Evolutionary conservation across 1,139 yeast species (phyloP), one percentile per base, ranked within the genome.

Genomic region (Blastobotrys raffinosifermentans): DNA sequence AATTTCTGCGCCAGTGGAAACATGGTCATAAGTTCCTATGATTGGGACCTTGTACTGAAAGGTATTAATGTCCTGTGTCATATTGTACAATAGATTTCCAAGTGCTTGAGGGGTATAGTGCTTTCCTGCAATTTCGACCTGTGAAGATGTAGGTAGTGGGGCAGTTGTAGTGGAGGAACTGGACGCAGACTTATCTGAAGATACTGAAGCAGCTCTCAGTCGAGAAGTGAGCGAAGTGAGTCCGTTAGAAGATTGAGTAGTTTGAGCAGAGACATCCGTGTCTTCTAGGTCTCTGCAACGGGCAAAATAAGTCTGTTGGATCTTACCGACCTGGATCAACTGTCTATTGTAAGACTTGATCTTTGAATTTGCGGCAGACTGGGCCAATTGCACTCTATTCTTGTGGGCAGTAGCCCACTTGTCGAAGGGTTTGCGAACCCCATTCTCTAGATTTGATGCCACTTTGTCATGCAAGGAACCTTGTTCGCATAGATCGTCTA

Each of bases 211-310:
- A 6, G 27, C 27, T 9, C 21, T 19, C 6, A 7, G 6, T 7
- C 21, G 21, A 14, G 7, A 6, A 6, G 6, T 14, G 11, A 25
- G 11, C 7, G 10, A 6, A 14, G 6, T 25, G 6, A 6, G 7
- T 8, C 15, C 15, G 9, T 35, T 19, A 5, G 11, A 21, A 7
- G 33, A 32, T 31, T 31, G 30, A 9, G 39, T 32, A 22, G 7
- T 6, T 13, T 11, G 8, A 10, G 26, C 19, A 16, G 11, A 14
- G 5, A 19, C 50, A 14, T 54, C 57, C 19, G 45, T 29, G 38
- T 80, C 86, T 54, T 84, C 94, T 43, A 80, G 63, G 49, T 73
- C 68, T 40, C 91, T 66, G 55, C 93, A 82, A 53, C 80, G 80
- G 54, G 77, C 75, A 62, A 80, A 83, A 54, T 82, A 86, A 35